Percentiles rank a stretch among this genome's conserved stretches.
phyloP scores from a whole-genome alignment of 495 filamentous ascomycete species.

The Corynascus novoguineensis region DNA sequence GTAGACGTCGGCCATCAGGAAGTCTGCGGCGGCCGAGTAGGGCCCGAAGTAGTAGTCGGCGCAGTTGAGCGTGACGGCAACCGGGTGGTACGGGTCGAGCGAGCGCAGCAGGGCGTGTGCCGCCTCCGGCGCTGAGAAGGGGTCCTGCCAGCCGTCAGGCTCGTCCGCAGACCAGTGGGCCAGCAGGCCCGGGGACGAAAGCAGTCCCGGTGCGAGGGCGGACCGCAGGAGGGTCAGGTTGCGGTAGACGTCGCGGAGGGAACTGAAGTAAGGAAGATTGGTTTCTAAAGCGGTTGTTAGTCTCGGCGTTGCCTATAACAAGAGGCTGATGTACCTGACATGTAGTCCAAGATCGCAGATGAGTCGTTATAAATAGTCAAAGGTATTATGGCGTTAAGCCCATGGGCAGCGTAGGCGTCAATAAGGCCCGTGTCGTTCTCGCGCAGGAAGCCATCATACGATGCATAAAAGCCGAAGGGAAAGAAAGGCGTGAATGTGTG shows the following conservation, averaged over 20 bases:
- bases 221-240: constrained; percentile 43
- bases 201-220: constrained; percentile 37
- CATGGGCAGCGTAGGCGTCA: constrained; percentile 45
- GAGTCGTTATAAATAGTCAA: constrained; percentile 38
- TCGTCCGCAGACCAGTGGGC: constrained; percentile 66
- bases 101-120: constrained; percentile 44
- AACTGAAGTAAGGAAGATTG: constrained; percentile 57
- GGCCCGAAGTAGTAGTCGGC: constrained; percentile 61
- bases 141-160: constrained; percentile 60
- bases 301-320: constrained; percentile 43
- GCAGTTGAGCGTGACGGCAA: constrained; percentile 63
- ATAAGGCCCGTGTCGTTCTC: constrained; percentile 39
- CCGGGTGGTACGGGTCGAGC: constrained; percentile 65
- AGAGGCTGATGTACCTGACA: constrained; percentile 47
- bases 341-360: constrained; percentile 46
- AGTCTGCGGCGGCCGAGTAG: constrained; percentile 57
- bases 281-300: constrained; percentile 25
- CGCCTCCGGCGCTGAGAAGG: constrained; percentile 42
- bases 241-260: constrained; percentile 57
- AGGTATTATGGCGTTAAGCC: constrained; percentile 41
- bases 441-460: constrained; percentile 51
- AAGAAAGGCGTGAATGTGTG: constrained; percentile 46
- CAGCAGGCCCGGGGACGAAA: constrained; percentile 49
- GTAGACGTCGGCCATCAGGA: constrained; percentile 63
- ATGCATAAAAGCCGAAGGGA: constrained; percentile 60